A percentile compares a stretch with the other conserved stretches of the same genome.
Evolutionary conservation across 1,284 basidiomycete species (phyloP).

Genomic region (Cryptococcus amylolentus): DNA sequence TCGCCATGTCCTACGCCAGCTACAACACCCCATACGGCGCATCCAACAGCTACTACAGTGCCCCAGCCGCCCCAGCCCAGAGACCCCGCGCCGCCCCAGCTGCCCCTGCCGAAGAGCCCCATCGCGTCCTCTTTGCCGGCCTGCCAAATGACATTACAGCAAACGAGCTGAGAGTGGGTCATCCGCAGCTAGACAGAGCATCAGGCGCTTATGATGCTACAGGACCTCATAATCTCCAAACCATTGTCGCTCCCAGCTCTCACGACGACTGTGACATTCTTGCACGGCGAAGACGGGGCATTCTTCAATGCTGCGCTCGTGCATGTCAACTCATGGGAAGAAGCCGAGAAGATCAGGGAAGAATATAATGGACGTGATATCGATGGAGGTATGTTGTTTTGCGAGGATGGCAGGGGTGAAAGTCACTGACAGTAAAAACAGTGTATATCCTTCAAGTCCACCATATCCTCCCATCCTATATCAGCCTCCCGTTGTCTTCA

Average conservation of each 20-base stretch:
- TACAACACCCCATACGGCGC: too few species aligned
- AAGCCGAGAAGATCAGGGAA: slow-evolving; percentile 37
- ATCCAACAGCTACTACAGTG: too few species aligned
- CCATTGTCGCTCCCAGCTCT: slow-evolving; percentile 25
- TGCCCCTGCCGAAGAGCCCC: slow-evolving; percentile 1
- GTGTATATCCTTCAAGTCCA: slow-evolving; percentile 36
- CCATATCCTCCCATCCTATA: slow-evolving; percentile 34
- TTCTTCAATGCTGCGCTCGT: slow-evolving; percentile 38
- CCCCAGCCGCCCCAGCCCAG: too few species aligned
- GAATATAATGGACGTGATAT: slow-evolving; percentile 40
- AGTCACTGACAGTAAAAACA: slow-evolving; percentile 10
- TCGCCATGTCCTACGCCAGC: background rate
- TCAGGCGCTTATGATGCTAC: background rate
- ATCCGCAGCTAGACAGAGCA: background rate
- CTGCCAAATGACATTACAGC: slow-evolving; percentile 39
- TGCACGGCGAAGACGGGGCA: slow-evolving; percentile 22
- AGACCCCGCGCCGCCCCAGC: background rate
- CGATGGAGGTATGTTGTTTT: slow-evolving; percentile 34
- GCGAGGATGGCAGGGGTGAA: background rate
- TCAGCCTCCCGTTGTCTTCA: slow-evolving; percentile 13
- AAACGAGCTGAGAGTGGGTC: slow-evolving; percentile 35
- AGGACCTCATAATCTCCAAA: slow-evolving; percentile 35
- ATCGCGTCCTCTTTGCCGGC: slow-evolving; percentile 38
- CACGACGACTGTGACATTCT: slow-evolving; percentile 25
- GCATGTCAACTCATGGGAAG: slow-evolving; percentile 27